Conservation (phyloP, 2,329 filamentous ascomycete species). For the Waltergamsia citrina region DNA sequence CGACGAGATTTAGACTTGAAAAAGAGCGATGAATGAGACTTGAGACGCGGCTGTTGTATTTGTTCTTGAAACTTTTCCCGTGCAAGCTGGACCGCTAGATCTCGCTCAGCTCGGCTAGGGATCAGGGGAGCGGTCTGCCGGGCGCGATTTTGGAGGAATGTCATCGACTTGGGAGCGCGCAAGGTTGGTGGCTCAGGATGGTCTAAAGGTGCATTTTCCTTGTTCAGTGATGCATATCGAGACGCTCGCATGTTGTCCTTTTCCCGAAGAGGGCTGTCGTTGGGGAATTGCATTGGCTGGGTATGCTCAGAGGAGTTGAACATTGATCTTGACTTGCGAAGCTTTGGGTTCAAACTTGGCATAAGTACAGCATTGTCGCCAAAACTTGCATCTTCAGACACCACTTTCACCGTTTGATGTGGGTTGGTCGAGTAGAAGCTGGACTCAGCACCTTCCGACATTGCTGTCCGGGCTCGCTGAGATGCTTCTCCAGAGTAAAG, state of each 20-base stretch:
- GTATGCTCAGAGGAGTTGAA: conserved; percentile 22
- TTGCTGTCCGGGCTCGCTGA: neutral
- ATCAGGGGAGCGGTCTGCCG: conserved; percentile 10
- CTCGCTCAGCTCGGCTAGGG: conserved; percentile 15
- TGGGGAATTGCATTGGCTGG: conserved; percentile 7
- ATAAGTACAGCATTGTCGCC: neutral
- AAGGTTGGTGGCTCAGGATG: conserved; percentile 12
- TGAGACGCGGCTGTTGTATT: conserved; percentile 22
- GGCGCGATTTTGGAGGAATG: conserved; percentile 30
- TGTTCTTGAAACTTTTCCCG: conserved; percentile 24
- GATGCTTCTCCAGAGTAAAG: neutral
- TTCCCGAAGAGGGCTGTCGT: conserved; percentile 6
- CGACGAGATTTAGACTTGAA: conserved; percentile 27
- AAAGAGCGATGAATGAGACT: conserved; percentile 31
- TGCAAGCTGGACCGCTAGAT: conserved; percentile 23
- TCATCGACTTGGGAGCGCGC: conserved; percentile 45
- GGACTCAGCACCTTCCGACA: neutral
- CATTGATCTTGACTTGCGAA: conserved; percentile 49
- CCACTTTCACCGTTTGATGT: too few relatives aligned
- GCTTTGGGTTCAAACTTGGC: conserved; percentile 21
- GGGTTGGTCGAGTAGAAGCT: neutral
- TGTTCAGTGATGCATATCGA: conserved; percentile 8
- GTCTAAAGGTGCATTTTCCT: conserved; percentile 18
- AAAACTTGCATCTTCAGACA: too few relatives aligned
- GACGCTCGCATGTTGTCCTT: conserved; percentile 5